phyloP scores from a whole-genome alignment of 257 asterid species.

The Salvia miltiorrhiza region DNA sequence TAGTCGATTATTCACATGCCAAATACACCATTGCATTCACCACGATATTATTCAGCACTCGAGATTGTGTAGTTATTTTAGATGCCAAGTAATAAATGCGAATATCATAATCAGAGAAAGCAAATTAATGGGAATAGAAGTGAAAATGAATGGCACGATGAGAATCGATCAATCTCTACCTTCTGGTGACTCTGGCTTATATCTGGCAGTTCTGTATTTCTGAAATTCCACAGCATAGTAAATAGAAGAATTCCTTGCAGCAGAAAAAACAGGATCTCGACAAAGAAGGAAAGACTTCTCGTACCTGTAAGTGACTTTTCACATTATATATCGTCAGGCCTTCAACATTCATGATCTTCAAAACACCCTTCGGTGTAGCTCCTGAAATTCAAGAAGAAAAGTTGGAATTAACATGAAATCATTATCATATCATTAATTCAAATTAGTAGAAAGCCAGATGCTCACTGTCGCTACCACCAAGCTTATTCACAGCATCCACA shows the following conservation, averaged over 20 bases:
- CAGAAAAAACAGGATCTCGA: background rate
- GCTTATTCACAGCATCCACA: slow-evolving; percentile 77
- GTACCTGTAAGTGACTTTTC: slow-evolving; percentile 88
- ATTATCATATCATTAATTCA: background rate
- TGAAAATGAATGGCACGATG: background rate
- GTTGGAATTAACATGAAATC: background rate
- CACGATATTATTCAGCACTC: no score
- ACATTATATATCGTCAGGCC: slow-evolving; percentile 77
- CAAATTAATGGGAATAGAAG: background rate
- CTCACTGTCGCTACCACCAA: slow-evolving; percentile 91
- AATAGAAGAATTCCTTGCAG: background rate
- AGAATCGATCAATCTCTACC: slow-evolving; percentile 30
- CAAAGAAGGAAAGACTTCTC: background rate
- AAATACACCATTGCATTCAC: no score
- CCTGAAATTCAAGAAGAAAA: slow-evolving; percentile 21
- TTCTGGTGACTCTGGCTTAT: slow-evolving; percentile 69
- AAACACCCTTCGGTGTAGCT: slow-evolving; percentile 88
- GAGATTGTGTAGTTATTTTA: no score
- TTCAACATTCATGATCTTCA: slow-evolving; percentile 78
- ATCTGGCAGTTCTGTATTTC: slow-evolving; percentile 82
- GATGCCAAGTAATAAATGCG: background rate
- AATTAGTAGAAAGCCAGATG: slow-evolving; percentile 10
- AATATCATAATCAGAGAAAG: background rate
- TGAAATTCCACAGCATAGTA: slow-evolving; percentile 36
- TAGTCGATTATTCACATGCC: background rate